These are phyloP conservation scores for Murraya koenigii DNA, from an alignment of 345 rosid species.

Conservation along the genomic window DNA sequence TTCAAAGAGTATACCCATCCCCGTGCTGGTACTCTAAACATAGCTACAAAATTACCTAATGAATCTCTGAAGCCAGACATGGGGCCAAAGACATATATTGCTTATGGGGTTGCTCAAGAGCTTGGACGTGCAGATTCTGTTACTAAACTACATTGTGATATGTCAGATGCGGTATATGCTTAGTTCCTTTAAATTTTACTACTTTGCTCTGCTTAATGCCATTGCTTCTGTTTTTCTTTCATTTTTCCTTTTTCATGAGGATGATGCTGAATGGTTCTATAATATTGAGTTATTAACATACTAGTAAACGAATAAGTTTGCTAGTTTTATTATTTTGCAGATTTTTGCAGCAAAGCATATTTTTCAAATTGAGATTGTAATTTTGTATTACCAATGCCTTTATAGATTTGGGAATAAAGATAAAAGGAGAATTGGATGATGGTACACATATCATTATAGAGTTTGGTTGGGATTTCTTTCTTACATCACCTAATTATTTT, in stretches of 20 bases:
- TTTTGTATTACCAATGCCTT: not conserved
- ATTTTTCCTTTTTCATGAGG: too few species aligned
- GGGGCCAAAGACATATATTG: constrained; percentile 86
- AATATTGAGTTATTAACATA: too few species aligned
- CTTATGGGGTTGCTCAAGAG: constrained; percentile 67
- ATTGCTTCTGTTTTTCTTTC: not conserved
- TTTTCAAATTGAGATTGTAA: not conserved
- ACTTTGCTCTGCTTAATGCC: not conserved
- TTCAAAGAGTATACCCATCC: constrained; percentile 81
- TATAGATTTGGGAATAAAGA: not conserved
- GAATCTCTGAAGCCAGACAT: constrained; percentile 63
- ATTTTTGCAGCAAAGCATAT: not conserved
- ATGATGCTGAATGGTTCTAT: too few species aligned
- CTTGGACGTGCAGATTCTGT: constrained; percentile 87
- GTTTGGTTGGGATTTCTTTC: not conserved
- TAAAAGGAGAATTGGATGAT: not conserved
- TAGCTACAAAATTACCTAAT: constrained; percentile 56
- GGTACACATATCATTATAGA: not conserved
- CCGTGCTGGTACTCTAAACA: constrained; percentile 48
- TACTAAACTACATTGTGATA: constrained; percentile 85
- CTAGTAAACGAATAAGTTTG: not conserved
- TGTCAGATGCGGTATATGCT: constrained; percentile 79
- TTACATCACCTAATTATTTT: too few species aligned
- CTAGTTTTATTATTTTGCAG: not conserved
- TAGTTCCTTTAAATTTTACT: not conserved